Base-by-base conservation (phyloP, 805 yeast species). In the Metschnikowia gelsemii region DNA sequence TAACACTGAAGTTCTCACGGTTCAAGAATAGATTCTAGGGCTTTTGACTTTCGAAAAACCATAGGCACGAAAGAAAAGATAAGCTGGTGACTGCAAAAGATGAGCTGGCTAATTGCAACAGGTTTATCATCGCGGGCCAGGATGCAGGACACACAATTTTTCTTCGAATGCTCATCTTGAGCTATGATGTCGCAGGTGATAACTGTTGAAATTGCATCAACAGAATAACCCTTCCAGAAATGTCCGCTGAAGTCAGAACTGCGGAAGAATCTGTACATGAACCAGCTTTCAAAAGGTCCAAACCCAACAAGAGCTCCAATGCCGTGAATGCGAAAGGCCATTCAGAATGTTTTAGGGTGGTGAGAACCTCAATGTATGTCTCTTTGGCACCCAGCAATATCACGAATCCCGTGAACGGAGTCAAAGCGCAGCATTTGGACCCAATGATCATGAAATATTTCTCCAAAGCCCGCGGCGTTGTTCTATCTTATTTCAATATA, bases 321-420 rank as follows among this genome's bases (percentile, higher is more conserved):
- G 63, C 66, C 6, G 38, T 67, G 17, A 61, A 63, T 44, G 55
- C 46, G 4, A 66, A 71, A 18, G 84, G 84, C 0, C 43, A 77
- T 12, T 76, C 91, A 2, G 78, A 81, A 56, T 84, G 95, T 58
- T 87, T 87, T 68, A 80, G 78, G 51, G 70, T 64, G 31, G 75
- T 80, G 41, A 69, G 75, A 39, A 67, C 84, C 2, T 67, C 79
- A 12, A 60, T 93, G 61, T 88, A 90, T 58, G 80, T 89, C 5
- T 88, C 96, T 7, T 61, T 93, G 39, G 96, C 99, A 4, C 99
- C 99, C 39, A 70, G 79, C 40, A 86, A 82, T 63, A 58, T 81
- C 27, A 68, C 72, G 30, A 69, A 74, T 37, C 96, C 96, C 5
- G 58, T 83, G 12, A 79, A 78, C 45, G 99, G 98, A 30, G 75